A percentile compares a stretch with the other conserved stretches of the same genome.
phyloP scores from a whole-genome alignment of 2,329 filamentous ascomycete species.

The Cladophialophora immunda region DNA sequence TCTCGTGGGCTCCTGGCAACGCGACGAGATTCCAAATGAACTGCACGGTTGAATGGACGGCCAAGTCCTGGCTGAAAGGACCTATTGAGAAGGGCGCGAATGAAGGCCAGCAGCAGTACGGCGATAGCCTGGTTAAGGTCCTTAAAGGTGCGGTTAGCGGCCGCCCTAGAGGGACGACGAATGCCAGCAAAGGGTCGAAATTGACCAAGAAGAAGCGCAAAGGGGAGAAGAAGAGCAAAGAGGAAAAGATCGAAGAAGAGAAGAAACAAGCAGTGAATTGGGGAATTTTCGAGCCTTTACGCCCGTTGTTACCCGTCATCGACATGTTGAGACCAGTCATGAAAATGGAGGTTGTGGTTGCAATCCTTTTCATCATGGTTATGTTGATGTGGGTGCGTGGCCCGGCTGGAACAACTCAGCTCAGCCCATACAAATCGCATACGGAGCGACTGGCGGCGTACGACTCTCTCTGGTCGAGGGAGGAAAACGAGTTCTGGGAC shows the following conservation, averaged over 20 bases:
- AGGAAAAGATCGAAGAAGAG: constrained; percentile 53
- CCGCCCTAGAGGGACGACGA: constrained; percentile 63
- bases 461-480: constrained; percentile 88
- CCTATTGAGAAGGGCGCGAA: constrained; percentile 96
- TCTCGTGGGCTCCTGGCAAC: constrained; percentile 91
- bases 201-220: constrained; percentile 67
- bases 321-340: constrained; percentile 76
- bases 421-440: constrained; percentile 45
- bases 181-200: constrained; percentile 53
- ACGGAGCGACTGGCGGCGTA: constrained; percentile 82
- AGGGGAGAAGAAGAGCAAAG: constrained; percentile 64
- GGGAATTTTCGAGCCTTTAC: constrained; percentile 82
- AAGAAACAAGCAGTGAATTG: constrained; percentile 65
- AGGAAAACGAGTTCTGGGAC: constrained; percentile 90
- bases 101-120: constrained; percentile 85
- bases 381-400: constrained; percentile 76
- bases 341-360: constrained; percentile 79
- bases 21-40: constrained; percentile 85
- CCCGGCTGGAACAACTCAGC: constrained; percentile 40
- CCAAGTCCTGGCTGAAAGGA: constrained; percentile 97
- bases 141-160: constrained; percentile 77
- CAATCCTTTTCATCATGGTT: constrained; percentile 75
- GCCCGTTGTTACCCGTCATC: constrained; percentile 72
- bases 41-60: constrained; percentile 92
- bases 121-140: constrained; percentile 78